Evolutionary conservation across 306 rosid species (phyloP), one percentile per base, ranked within the genome.

Genomic region (Inga laurina): DNA sequence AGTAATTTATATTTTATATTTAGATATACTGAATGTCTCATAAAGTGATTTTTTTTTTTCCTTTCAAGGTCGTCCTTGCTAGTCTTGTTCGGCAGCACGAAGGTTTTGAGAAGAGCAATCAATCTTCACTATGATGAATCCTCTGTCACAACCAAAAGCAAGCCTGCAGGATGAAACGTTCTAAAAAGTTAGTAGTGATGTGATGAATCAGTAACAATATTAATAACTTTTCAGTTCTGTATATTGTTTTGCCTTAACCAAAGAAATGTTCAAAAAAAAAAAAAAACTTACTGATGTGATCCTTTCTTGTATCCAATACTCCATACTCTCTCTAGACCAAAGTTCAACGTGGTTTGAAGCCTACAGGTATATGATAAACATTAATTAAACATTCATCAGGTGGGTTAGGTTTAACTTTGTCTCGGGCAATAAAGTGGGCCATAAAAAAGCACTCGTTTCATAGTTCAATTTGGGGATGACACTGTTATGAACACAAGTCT

Each of bases 301-400:
- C 93, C 92, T 82, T 91, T 82, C 65, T 71, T 81, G 82, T 74
- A 82, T 83, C 84, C 94, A 68, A 91, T 75, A n/a, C 84, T 79
- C 97, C 94, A 92, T n/a, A 91, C 92, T 81, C 93, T 91, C 82
- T 81, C 88, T 14, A 92, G 92, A 82, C 59, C 87, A 81, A 77
- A 89, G 62, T 84, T 77, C 77, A 89, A 72, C 2, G 86, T 83
- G 70, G 43, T 82, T 43, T 83, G 82, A 35, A 89, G 89, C 82
- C 94, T 90, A 82, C 65, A 85, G 80, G 49, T 78, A 48, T 32
- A 32, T 21, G 48, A 8, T 59, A 41, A 81, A 56, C 39, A 35
- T 32, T 65, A 30, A 32, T 27, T 65, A 32, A 14, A 14, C 34
- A 13, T 34, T 65, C 39, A 52, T 52, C 5, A 0, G 0, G 59